Percentiles rank a stretch among this genome's conserved stretches.
Evolutionary conservation across 2,329 filamentous ascomycete species (phyloP).

Genomic region (Exutisphaerella laricina): DNA sequence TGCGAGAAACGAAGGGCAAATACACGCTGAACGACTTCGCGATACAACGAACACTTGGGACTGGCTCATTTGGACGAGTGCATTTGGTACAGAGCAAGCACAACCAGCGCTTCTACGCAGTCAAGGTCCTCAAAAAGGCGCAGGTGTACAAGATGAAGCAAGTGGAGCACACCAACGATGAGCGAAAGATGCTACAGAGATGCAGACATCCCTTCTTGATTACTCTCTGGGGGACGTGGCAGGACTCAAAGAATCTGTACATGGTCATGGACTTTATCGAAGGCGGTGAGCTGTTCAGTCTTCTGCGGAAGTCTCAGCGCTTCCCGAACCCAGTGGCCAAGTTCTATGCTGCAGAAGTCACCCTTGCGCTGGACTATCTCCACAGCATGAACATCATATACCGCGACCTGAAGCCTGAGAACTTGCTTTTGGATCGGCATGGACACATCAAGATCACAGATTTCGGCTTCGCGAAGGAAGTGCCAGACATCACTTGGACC

Average conservation of each 20-base stretch:
- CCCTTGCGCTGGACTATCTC: conserved; percentile 88
- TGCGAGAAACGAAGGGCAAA: conserved; percentile 86
- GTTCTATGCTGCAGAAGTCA: conserved; percentile 97
- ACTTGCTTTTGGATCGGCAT: conserved; percentile 76
- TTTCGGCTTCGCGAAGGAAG: conserved; percentile 97
- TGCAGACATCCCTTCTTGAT: conserved; percentile 98
- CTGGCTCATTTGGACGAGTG: conserved; percentile 92
- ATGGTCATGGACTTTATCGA: conserved; percentile 99
- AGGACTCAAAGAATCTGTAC: conserved; percentile 91
- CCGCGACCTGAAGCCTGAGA: conserved; percentile 95
- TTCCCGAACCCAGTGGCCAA: conserved; percentile 99
- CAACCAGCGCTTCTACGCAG: conserved; percentile 95
- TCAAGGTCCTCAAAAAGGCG: conserved; percentile 97
- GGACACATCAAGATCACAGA: conserved; percentile 88
- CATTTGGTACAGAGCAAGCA: conserved; percentile 97
- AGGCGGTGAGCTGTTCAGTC: conserved; percentile 92
- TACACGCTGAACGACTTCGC: conserved; percentile 89
- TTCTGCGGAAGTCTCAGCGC: conserved; percentile 93
- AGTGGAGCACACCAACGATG: conserved; percentile 98
- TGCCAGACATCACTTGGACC: conserved; percentile 98
- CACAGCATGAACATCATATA: conserved; percentile 97
- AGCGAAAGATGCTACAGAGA: conserved; percentile 89
- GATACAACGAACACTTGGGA: conserved; percentile 85
- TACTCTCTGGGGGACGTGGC: conserved; percentile 97
- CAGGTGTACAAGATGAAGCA: conserved; percentile 99